Evolutionary conservation across 2,329 filamentous ascomycete species (phyloP), one percentile per base, ranked within the genome.

Genomic region (Lithohypha guttulata): DNA sequence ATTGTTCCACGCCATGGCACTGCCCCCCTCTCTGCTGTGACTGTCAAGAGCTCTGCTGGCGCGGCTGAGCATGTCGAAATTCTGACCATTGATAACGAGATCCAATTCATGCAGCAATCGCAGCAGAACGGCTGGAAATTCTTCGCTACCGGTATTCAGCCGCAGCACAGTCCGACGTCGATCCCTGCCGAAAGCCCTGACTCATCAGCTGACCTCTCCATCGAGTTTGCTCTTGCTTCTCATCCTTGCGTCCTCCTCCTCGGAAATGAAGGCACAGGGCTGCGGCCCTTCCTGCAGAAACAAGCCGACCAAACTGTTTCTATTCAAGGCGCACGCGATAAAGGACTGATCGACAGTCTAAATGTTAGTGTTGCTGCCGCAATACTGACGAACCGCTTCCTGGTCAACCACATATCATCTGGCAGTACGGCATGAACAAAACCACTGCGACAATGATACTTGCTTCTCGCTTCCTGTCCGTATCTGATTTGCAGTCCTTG

Each of bases 291-390:
- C 41, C 61, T 91, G 44, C 75, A 74, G 49, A 73, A 71, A 28
- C 69, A 74, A 42, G 79, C 83, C 0, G 76, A 93, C 53, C 63
- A 63, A 14, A 65, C 68, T 18, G 65, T 79, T 11, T 70, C 78
- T 5, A 84, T 98, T 39, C 48, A 73, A 58, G 58, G 71, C 58
- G 58, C 62, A 49, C 28, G 63, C 55, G 46, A 66, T 53, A 56
- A 71, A 3, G 33, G 55, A 7, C 56, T 70, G 1, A 77, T 98
- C 2, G 89, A 96, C 59, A 94, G 86, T 58, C 63, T 98, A 57
- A 96, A 98, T 56, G 91, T 96, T 26, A 85, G 84, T 55, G 87
- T 93, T 14, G 89, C 91, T 1, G 77, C 84, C 5, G 85, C 48
- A 17, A 26, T 51, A 32, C 28, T 51, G 25, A 45, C 43, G 4